Base-by-base conservation (phyloP, 1,284 basidiomycete genomes). In the Tylopilus orsonianus region DNA sequence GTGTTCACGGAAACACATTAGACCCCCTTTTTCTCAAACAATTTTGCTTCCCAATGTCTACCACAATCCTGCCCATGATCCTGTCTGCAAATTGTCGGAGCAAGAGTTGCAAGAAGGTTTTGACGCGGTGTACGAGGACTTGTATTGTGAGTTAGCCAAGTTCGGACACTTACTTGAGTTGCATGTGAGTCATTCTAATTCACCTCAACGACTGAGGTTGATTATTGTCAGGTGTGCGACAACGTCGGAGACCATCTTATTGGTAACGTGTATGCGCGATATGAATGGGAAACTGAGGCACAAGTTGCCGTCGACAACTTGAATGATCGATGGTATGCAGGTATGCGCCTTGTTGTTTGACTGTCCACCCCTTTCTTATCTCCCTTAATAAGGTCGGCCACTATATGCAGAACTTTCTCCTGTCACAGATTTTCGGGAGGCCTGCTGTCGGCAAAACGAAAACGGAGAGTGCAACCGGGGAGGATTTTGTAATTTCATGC, bases 401-500 rank as follows among this genome's bases (percentile, higher is more conserved):
- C 74, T 99, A n/a, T 96, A 96, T 62, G 93, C 93, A n/a, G 97
- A 99, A 65, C 79, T 99, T 20, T 96, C 93, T 1, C 97, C 97
- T 5, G 97, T 99, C 13, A 99, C 95, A 27, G 97, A 99, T 71
- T 99, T 99, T 69, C 85, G 96, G 45, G 97, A 99, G 73, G 96
- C 96, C 0, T 99, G 97, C 68, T 99, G 97, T 70, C 80, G 97
- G 40, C 97, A 99, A 70, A 97, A 97, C 62, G 94, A 97, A 69
- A 89, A 97, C 58, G 95, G 96, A 9, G 93, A 98, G 71, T 96
- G 93, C 67, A 94, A 94, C 62, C 84, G 93, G 44, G 93, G 93
- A 44, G 94, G 94, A 2, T 95, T 97, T 73, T 99, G 96, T 74
- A 99, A 99, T 71, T 99, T 99, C 66, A 97, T 98, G 94, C 96